Percentiles rank a stretch among this genome's conserved stretches.
These are phyloP conservation scores for Fusarium temperatum DNA, from an alignment of 2,329 filamentous ascomycete species.

Conservation along the genomic window DNA sequence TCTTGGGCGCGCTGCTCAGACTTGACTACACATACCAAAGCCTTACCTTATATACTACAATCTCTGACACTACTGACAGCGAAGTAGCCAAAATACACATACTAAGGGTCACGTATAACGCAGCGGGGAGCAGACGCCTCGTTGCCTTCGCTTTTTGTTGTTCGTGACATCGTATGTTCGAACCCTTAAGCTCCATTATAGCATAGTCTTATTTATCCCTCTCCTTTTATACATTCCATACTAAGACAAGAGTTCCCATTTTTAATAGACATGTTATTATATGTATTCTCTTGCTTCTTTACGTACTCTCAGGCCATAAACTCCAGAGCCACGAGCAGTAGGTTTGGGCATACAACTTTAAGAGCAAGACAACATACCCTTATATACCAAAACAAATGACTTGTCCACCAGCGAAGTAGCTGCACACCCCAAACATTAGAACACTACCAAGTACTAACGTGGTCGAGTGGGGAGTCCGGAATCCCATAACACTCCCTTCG, in stretches of 20 bases:
- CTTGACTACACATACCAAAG: not conserved
- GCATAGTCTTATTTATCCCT: not conserved
- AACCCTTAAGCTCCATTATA: not conserved
- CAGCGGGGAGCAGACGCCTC: not conserved
- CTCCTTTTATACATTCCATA: rapidly evolving
- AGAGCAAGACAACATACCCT: not conserved
- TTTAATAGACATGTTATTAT: rapidly evolving
- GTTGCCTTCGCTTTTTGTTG: not conserved
- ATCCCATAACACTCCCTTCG: not conserved
- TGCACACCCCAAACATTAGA: not conserved
- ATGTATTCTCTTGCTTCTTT: rapidly evolving
- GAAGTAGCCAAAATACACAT: not conserved
- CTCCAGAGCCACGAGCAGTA: not conserved
- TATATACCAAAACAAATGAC: not conserved
- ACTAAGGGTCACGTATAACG: not conserved
- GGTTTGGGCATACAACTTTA: not conserved
- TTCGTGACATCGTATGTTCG: not conserved
- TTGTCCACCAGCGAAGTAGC: conserved; percentile 28
- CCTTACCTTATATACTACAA: not conserved
- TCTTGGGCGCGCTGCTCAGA: not conserved
- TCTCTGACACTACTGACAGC: not conserved
- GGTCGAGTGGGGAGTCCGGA: not conserved
- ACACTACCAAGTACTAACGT: not conserved
- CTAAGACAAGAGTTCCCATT: rapidly evolving
- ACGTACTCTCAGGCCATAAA: rapidly evolving